These are phyloP conservation scores for Salix suchowensis DNA, from an alignment of 345 rosid species.

Conservation along the genomic window DNA sequence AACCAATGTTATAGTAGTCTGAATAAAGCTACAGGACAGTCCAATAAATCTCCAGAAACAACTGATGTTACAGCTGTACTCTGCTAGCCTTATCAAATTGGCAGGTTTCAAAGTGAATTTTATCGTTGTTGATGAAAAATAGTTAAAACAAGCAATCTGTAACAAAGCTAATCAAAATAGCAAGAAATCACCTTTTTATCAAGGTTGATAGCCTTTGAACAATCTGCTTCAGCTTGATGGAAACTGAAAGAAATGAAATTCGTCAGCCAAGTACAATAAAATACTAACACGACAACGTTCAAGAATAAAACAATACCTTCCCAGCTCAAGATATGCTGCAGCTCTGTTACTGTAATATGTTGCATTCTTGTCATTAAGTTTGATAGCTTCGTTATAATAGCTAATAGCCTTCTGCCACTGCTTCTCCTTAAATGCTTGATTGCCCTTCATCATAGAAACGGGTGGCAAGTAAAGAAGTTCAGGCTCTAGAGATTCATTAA, in stretches of 20 bases:
- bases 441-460: conserved; percentile 46
- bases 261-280: conserved; percentile 9
- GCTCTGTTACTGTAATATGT: conserved; percentile 94
- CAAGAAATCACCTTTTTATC: conserved; percentile 77
- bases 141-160: neutral
- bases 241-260: conserved; percentile 41
- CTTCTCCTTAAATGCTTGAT: conserved; percentile 85
- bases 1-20: neutral
- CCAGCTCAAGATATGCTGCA: conserved; percentile 82
- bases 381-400: conserved; percentile 86
- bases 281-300: neutral
- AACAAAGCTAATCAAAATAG: neutral
- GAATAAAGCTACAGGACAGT: neutral
- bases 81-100: neutral
- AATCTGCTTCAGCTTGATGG: conserved; percentile 86
- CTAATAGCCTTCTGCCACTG: conserved; percentile 82
- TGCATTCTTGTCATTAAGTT: conserved; percentile 66
- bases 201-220: conserved; percentile 69
- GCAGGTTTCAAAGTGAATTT: neutral
- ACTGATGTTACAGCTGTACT: neutral
- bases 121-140: neutral
- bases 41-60: neutral
- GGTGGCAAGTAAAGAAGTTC: neutral
- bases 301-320: conserved; percentile 46
- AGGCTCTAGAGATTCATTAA: neutral